Conservation (phyloP, 768 basidiomycete genomes). For the Pleurotus ostreatus region DNA sequence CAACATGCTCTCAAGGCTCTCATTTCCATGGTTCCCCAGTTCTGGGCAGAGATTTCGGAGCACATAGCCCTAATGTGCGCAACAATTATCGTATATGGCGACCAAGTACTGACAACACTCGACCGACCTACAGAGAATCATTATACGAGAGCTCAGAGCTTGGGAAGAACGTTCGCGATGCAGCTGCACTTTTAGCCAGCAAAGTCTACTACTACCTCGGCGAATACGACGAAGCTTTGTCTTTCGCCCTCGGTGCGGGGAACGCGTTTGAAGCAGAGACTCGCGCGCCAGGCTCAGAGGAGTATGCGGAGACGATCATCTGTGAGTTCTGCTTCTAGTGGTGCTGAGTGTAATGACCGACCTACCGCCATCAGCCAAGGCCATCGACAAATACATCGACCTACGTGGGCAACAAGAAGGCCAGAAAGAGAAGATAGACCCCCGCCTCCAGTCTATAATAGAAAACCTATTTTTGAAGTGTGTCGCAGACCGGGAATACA, state of each 20-base stretch:
- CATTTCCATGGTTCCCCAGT: conserved; percentile 81
- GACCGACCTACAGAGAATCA: conserved; percentile 61
- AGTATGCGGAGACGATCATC: conserved; percentile 92
- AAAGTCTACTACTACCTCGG: conserved; percentile 98
- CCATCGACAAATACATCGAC: conserved; percentile 90
- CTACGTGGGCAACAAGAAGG: conserved; percentile 49
- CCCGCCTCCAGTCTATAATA: conserved; percentile 77
- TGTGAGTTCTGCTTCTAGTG: conserved; percentile 48
- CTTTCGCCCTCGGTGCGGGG: conserved; percentile 91
- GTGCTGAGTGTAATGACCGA: conserved; percentile 1
- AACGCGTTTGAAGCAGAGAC: conserved; percentile 78
- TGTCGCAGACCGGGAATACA: conserved; percentile 85
- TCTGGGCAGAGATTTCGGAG: conserved; percentile 99
- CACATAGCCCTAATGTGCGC: conserved; percentile 85
- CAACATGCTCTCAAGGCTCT: conserved; percentile 87
- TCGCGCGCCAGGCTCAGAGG: conserved; percentile 59
- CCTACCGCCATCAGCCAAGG: conserved; percentile 61
- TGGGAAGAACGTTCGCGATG: conserved; percentile 66
- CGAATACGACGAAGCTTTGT: conserved; percentile 92
- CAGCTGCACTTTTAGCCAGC: conserved; percentile 90
- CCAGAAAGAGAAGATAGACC: conserved; percentile 64
- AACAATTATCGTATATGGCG: not conserved
- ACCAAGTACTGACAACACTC: not conserved
- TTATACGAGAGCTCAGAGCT: conserved; percentile 84
- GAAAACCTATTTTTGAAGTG: conserved; percentile 87